These are phyloP conservation scores for Ogataea naganishii DNA, from an alignment of 805 yeast genomes.

Conservation along the genomic window DNA sequence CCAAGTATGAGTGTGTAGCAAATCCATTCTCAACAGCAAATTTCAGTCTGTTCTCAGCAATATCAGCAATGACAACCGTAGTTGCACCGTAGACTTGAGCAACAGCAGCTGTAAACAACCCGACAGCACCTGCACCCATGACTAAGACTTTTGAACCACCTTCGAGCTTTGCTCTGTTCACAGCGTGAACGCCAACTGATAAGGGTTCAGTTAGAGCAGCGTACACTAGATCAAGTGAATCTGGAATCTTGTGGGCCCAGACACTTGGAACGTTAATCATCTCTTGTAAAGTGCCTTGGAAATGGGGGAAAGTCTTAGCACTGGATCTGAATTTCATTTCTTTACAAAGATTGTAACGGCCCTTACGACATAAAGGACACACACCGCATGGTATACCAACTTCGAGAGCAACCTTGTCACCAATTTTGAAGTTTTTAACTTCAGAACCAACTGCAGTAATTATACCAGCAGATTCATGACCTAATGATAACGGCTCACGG, in stretches of 20 bases:
- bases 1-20: slow-evolving; percentile 17
- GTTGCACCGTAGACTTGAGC: slow-evolving; percentile 7
- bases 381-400: slow-evolving; percentile 46
- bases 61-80: slow-evolving; percentile 6
- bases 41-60: slow-evolving; percentile 15
- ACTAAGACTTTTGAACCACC: slow-evolving; percentile 41
- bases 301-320: slow-evolving; percentile 26
- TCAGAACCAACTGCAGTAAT: slow-evolving; percentile 32
- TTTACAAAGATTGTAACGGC: slow-evolving; percentile 32
- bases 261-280: slow-evolving; percentile 27
- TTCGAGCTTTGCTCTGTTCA: slow-evolving; percentile 34
- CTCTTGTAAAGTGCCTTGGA: slow-evolving; percentile 30
- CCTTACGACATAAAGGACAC: slow-evolving; percentile 32
- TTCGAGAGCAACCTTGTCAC: slow-evolving; percentile 57
- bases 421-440: slow-evolving; percentile 35
- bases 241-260: slow-evolving; percentile 17
- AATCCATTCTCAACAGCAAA: slow-evolving; percentile 22
- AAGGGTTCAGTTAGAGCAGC: slow-evolving; percentile 52
- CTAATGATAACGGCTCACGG: slow-evolving; percentile 34
- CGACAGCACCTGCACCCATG: slow-evolving; percentile 58
- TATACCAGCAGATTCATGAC: slow-evolving; percentile 22
- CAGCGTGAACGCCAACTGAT: slow-evolving; percentile 54
- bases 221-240: slow-evolving; percentile 21
- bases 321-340: slow-evolving; percentile 29
- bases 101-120: slow-evolving; percentile 34